Evolutionary conservation across 2,329 filamentous ascomycete genomes (phyloP).

Genomic region (Sphaerulina vaccinii): DNA sequence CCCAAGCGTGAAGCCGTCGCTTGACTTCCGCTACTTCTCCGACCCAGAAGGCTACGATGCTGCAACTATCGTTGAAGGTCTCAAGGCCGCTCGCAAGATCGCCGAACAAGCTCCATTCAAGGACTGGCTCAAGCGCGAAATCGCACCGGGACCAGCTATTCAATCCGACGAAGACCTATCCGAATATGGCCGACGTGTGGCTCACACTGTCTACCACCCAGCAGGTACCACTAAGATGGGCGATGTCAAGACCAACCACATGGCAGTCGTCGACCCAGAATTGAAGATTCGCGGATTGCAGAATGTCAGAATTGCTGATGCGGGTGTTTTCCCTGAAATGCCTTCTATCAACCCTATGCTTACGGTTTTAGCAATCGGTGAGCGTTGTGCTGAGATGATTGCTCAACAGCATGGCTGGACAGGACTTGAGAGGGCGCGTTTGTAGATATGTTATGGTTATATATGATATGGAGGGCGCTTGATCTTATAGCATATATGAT

Average conservation of each 20-base stretch:
- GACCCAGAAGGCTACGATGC: constrained; percentile 83
- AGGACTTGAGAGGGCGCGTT: constrained; percentile 53
- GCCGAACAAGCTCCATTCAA: constrained; percentile 75
- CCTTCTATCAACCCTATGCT: constrained; percentile 86
- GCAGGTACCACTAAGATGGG: constrained; percentile 91
- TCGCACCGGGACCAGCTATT: constrained; percentile 71
- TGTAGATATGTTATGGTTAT: constrained; percentile 41
- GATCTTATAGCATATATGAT: background rate
- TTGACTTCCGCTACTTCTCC: constrained; percentile 89
- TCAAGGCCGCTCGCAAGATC: constrained; percentile 74
- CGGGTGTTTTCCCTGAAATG: constrained; percentile 86
- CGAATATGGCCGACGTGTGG: constrained; percentile 76
- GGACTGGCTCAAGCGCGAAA: constrained; percentile 78
- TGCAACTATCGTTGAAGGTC: constrained; percentile 73
- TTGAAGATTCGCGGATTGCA: constrained; percentile 71
- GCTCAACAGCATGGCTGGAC: constrained; percentile 69
- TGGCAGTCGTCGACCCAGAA: constrained; percentile 77
- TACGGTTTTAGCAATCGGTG: constrained; percentile 79
- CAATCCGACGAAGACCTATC: constrained; percentile 76
- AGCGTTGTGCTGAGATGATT: constrained; percentile 81
- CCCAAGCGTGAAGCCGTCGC: constrained; percentile 73
- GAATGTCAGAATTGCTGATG: constrained; percentile 77
- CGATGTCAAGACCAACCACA: constrained; percentile 63
- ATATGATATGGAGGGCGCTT: background rate
- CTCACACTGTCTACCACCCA: constrained; percentile 89